A percentile compares a stretch with the other conserved stretches of the same genome.
These are phyloP conservation scores for Phytophthora agathidicida DNA, from an alignment of 352 stramenopile genomes.

Conservation along the genomic window DNA sequence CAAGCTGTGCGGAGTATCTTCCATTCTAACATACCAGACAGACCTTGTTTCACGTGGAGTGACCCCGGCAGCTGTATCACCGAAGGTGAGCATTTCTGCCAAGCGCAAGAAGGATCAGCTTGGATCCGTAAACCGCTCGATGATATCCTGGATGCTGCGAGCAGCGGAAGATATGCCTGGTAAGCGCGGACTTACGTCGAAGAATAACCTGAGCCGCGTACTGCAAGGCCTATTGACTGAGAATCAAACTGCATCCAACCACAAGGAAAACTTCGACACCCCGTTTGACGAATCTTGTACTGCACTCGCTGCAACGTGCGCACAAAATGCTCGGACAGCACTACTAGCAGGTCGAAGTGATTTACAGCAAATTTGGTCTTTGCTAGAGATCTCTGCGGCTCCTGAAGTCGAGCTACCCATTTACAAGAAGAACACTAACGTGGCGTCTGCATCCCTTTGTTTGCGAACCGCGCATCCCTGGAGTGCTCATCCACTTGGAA, in stretches of 20 bases:
- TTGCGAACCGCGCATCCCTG: constrained; percentile 68
- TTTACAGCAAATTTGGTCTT: constrained; percentile 82
- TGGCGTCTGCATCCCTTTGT: constrained; percentile 22
- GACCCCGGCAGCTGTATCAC: constrained; percentile 3
- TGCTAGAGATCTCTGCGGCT: constrained; percentile 73
- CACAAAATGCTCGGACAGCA: constrained; percentile 63
- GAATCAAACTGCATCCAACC: constrained; percentile 3
- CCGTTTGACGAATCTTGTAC: constrained; percentile 14
- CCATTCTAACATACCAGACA: constrained; percentile 73
- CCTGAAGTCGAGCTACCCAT: constrained; percentile 55
- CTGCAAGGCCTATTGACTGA: constrained; percentile 46
- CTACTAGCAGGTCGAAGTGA: constrained; percentile 63
- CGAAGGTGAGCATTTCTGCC: constrained; percentile 7
- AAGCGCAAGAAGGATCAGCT: constrained; percentile 25
- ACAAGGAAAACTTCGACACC: constrained; percentile 2
- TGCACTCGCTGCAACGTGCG: constrained; percentile 47
- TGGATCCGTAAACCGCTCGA: constrained; percentile 46
- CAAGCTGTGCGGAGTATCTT: constrained; percentile 74
- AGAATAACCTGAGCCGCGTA: constrained; percentile 52
- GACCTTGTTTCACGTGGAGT: constrained; percentile 34
- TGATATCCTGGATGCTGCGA: constrained; percentile 69
- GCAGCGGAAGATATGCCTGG: constrained; percentile 42
- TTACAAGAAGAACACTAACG: constrained; percentile 38
- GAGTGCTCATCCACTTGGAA: constrained; percentile 82
- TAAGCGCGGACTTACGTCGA: constrained; percentile 24